A percentile compares a stretch with the other conserved stretches of the same genome.
phyloP scores from a whole-genome alignment of 2,329 filamentous ascomycete species.

The Clonostachys rhizophaga region DNA sequence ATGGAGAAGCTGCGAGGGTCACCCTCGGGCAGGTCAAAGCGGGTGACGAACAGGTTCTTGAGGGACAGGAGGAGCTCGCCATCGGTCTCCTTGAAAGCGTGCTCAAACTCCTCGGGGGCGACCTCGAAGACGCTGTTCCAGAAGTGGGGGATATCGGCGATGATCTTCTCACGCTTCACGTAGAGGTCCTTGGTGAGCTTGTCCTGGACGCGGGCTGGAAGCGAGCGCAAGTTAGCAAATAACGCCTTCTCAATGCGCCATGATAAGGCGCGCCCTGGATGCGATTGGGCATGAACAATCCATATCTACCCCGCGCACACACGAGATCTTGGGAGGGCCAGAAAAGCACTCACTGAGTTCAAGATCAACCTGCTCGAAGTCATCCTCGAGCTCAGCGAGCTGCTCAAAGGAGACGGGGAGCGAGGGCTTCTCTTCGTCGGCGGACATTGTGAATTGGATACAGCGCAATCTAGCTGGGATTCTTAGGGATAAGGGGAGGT shows the following conservation, averaged over 20 bases:
- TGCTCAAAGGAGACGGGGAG: constrained; percentile 64
- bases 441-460: constrained; percentile 20
- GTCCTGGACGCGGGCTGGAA: constrained; percentile 67
- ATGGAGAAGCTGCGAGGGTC: constrained; percentile 78
- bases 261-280: not conserved
- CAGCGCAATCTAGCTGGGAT: no score
- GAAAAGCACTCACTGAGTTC: constrained; percentile 65
- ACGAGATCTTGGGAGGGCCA: not conserved
- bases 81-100: constrained; percentile 81
- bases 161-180: constrained; percentile 66
- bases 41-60: constrained; percentile 64
- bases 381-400: constrained; percentile 73
- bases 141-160: constrained; percentile 77
- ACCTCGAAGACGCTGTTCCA: constrained; percentile 93
- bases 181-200: constrained; percentile 67
- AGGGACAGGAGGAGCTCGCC: constrained; percentile 66
- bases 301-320: not conserved
- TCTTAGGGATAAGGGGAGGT: no score
- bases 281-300: not conserved
- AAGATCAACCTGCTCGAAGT: constrained; percentile 79
- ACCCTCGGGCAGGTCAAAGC: constrained; percentile 73
- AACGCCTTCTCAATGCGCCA: not conserved
- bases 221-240: constrained; percentile 6
- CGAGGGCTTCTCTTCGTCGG: constrained; percentile 24
- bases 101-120: constrained; percentile 79